Conservation (phyloP, 2,329 filamentous ascomycete species). For the Aspergillus sp. region DNA sequence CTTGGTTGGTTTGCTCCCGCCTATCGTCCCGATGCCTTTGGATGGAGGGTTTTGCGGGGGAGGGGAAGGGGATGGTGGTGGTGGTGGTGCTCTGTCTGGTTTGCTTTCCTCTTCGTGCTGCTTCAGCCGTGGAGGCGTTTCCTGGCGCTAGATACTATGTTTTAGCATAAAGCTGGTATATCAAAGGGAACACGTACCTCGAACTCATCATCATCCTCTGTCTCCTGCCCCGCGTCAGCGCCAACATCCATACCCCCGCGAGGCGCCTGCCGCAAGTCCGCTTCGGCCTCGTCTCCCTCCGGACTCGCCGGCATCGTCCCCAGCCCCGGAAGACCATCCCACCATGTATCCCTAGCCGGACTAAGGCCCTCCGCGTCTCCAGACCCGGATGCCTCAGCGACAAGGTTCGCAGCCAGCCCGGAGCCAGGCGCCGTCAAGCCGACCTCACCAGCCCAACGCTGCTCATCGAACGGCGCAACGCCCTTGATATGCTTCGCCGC, state of each 20-base stretch:
- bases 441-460: conserved; percentile 33
- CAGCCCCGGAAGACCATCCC: conserved; percentile 16
- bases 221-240: conserved; percentile 17
- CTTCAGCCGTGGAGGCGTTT: conserved; percentile 24
- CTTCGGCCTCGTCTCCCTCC: conserved; percentile 3
- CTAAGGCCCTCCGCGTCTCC: conserved; percentile 6
- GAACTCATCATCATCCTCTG: conserved; percentile 28
- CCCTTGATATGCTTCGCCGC: conserved; percentile 48
- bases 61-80: conserved; percentile 3
- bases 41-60: conserved; percentile 3
- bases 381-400: conserved; percentile 15
- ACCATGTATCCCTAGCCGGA: conserved; percentile 23
- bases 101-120: conserved; percentile 3
- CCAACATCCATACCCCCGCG: conserved; percentile 11
- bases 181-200: conserved; percentile 20
- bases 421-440: conserved; percentile 9
- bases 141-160: conserved; percentile 21
- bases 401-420: conserved; percentile 16
- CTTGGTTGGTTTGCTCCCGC: background rate
- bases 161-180: background rate
- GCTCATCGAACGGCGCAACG: conserved; percentile 44
- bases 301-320: conserved; percentile 1
- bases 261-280: background rate
- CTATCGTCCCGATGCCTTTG: background rate
- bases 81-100: conserved; percentile 6